Percentiles rank a stretch among this genome's conserved stretches.
Evolutionary conservation across 192 early-diverging fungal genomes (phyloP).

Genomic region (Coemansia pectinata): DNA sequence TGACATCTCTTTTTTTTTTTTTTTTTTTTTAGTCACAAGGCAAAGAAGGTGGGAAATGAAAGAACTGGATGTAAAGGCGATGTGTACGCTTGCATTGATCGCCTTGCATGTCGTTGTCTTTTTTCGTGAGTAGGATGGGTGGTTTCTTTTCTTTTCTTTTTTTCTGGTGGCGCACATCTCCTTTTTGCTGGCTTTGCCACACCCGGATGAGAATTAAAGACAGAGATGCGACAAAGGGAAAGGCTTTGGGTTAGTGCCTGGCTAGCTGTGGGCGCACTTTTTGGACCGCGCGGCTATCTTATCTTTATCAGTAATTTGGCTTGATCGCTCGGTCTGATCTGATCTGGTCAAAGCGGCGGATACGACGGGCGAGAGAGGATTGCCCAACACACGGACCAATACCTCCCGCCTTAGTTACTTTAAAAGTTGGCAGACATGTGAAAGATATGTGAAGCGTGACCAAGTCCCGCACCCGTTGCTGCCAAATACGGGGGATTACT

Average conservation of each 20-base stretch:
- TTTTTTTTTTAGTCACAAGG: neutral
- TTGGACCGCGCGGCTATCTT: too few relatives aligned
- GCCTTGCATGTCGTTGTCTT: neutral
- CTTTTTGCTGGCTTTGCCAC: neutral
- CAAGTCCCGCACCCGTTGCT: neutral
- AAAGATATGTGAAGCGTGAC: neutral
- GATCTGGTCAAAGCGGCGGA: neutral
- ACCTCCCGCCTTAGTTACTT: neutral
- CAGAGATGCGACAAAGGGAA: neutral
- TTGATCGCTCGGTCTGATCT: neutral
- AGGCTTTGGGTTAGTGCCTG: neutral
- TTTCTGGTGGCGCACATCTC: neutral
- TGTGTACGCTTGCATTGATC: neutral
- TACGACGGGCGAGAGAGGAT: neutral
- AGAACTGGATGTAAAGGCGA: neutral
- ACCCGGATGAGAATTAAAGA: neutral
- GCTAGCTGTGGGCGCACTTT: too few relatives aligned
- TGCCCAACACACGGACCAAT: neutral
- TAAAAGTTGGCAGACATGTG: neutral
- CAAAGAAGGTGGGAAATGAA: neutral
- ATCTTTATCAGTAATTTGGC: neutral
- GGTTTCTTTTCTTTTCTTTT: neutral
- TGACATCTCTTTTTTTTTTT: neutral
- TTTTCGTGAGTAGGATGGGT: neutral
- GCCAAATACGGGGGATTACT: neutral